Base-by-base conservation (phyloP, 805 yeast species). In the Cyberlindnera xylosilytica region DNA sequence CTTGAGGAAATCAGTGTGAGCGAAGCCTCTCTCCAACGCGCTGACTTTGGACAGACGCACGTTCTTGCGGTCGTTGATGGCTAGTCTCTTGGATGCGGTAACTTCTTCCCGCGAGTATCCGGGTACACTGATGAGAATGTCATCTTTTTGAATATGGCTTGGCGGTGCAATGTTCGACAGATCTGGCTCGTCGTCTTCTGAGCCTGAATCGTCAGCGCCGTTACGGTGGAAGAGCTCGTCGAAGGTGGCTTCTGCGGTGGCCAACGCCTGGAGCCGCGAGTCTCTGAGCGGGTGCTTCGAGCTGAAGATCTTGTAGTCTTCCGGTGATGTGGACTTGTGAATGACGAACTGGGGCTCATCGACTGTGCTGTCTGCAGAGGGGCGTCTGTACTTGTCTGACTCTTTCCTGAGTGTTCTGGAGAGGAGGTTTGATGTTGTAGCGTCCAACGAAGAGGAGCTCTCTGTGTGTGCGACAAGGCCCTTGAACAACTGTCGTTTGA, bases 161-260 rank as follows among this genome's bases (percentile, higher is more conserved):
- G 55, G 43, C 1, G 50, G 38, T 1, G 51, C 58, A 23, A 54
- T 45, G 3, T 52, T 45, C 9, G 56, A 49, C 17, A 54, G 42
- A 36, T 54, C 60, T 4, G 56, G 57, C 20, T 52, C 60, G 6
- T 55, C 59, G 22, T 55, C 60, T 23, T 58, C 62, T 3, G 56
- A 53, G 1, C 54, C 56, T 2, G 58, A 57, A 30, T 57, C 61
- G 31, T 56, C 56, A 22, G 11, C 40, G 2, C 49, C 44, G 34
- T 44, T 46, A 4, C 46, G 46, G 22, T 44, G 52, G 39, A 54
- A 55, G 17, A 58, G n/a, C 15, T 56, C 59, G 10, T 50, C 53
- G 20, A 55, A 37, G 6, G 59, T 50, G 16, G 52, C 53, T 35
- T 58, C 62, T 0, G 56, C 39, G 28, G 46, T 50, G 10, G 57